A percentile compares a stretch with the other conserved stretches of the same genome.
Evolutionary conservation across 1,284 basidiomycete species (phyloP).

Genomic region (Ceraceosorus guamensis): DNA sequence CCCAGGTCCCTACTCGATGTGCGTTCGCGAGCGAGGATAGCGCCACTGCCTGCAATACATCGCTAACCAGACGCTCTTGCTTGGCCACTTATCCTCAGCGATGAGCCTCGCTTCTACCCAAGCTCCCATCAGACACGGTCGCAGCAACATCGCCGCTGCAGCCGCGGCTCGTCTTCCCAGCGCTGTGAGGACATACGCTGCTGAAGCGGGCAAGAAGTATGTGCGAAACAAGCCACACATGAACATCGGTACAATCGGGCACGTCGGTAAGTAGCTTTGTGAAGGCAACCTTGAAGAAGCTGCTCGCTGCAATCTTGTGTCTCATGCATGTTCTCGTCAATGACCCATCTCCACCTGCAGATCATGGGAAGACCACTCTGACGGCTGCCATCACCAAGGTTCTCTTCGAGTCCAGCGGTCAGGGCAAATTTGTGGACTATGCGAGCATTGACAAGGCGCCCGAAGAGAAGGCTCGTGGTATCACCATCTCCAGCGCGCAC

Average conservation of each 20-base stretch:
- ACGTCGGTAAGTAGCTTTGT: constrained; percentile 28
- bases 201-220: constrained; percentile 65
- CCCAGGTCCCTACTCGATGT: too few species aligned
- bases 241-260: constrained; percentile 57
- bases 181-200: constrained; percentile 50
- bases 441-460: constrained; percentile 99
- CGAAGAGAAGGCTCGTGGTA: constrained; percentile 98
- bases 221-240: constrained; percentile 84
- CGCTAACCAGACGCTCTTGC: too few species aligned
- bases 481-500: constrained; percentile 81
- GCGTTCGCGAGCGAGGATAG: too few species aligned
- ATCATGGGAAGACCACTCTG: constrained; percentile 70
- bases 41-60: too few species aligned
- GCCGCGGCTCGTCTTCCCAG: background rate
- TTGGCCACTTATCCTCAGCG: too few species aligned
- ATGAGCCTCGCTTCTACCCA: too few species aligned
- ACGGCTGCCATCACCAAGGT: constrained; percentile 98
- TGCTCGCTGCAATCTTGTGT: too few species aligned
- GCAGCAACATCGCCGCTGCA: too few species aligned
- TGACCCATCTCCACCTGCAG: constrained; percentile 8
- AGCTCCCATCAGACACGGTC: too few species aligned
- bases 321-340: background rate
- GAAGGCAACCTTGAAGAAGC: background rate
- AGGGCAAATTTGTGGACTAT: constrained; percentile 94
- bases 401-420: constrained; percentile 66